A percentile compares a stretch with the other conserved stretches of the same genome.
Evolutionary conservation across 169 alveolate genomes (phyloP).

Genomic region (Cryptosporidium parvum): DNA sequence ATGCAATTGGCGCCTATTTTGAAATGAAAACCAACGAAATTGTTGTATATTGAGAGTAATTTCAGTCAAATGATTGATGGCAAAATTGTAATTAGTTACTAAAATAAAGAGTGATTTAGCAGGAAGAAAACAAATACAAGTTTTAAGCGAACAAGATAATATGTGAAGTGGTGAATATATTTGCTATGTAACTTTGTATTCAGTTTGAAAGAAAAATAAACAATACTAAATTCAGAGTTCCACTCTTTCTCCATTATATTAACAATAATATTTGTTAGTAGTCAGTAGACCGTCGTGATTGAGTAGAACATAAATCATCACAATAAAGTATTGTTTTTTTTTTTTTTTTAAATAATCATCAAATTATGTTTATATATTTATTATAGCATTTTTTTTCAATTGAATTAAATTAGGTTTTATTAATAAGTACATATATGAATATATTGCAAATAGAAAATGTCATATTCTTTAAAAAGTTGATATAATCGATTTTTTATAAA

Average conservation of each 20-base stretch:
- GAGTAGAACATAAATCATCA: slow-evolving; percentile 76
- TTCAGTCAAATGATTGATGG: background rate
- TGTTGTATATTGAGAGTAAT: no score
- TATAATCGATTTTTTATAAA: no score
- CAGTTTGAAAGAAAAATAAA: background rate
- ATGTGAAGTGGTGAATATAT: background rate
- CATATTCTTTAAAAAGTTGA: no score
- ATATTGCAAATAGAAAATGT: no score
- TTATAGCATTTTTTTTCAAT: slow-evolving; percentile 1
- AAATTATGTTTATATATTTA: background rate
- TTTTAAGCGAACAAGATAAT: background rate
- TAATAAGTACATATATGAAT: no score
- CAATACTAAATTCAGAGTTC: slow-evolving; percentile 66
- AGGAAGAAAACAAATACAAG: no score
- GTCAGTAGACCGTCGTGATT: slow-evolving; percentile 78
- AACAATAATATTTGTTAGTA: slow-evolving; percentile 18
- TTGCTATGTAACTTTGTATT: background rate
- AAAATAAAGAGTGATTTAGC: background rate
- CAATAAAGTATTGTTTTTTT: background rate
- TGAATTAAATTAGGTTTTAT: no score
- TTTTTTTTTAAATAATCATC: background rate
- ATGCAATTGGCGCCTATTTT: background rate
- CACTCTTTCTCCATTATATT: slow-evolving; percentile 73
- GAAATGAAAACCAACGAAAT: no score
- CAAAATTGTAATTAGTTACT: background rate